Evolutionary conservation across 371 early-diverging fungal species (phyloP).

Genomic region (Zychaea mexicana): DNA sequence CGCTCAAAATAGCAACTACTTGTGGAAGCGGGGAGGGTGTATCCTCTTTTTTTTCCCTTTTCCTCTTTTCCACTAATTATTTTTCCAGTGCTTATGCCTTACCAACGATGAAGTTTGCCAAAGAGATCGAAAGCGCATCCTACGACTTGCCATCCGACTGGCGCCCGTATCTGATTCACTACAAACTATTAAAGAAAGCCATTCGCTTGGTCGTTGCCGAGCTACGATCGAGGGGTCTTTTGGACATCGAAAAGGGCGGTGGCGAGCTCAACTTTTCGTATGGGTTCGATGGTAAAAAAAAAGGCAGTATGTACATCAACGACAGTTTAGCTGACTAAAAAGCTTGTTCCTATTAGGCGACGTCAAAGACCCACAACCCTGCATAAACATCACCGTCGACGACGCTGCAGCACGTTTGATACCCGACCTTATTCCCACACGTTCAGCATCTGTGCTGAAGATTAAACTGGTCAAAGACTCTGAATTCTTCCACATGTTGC

Average conservation of each 20-base stretch:
- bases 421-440: slow-evolving; percentile 6
- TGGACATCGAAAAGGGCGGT: slow-evolving; percentile 1
- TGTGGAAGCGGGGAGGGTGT: neutral
- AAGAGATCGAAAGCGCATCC: slow-evolving; percentile 66
- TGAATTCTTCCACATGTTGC: slow-evolving; percentile 58
- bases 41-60: neutral
- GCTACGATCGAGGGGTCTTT: slow-evolving; percentile 32
- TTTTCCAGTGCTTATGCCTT: neutral
- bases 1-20: neutral
- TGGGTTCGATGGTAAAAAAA: slow-evolving; percentile 14
- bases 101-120: slow-evolving; percentile 72
- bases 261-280: slow-evolving; percentile 5
- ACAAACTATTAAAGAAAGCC: slow-evolving; percentile 66
- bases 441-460: slow-evolving; percentile 23
- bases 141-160: slow-evolving; percentile 69
- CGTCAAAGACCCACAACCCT: slow-evolving; percentile 36
- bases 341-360: slow-evolving; percentile 21
- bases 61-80: neutral
- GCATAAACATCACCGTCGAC: slow-evolving; percentile 37
- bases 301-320: neutral
- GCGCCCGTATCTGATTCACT: slow-evolving; percentile 67
- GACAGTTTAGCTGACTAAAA: neutral
- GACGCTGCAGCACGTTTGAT: slow-evolving; percentile 9
- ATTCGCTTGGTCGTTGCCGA: slow-evolving; percentile 64
- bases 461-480: slow-evolving; percentile 58